Percentiles rank a stretch among this genome's conserved stretches.
These are phyloP conservation scores for Discostella stelligera DNA, from an alignment of 352 stramenopile genomes.

Conservation along the genomic window DNA sequence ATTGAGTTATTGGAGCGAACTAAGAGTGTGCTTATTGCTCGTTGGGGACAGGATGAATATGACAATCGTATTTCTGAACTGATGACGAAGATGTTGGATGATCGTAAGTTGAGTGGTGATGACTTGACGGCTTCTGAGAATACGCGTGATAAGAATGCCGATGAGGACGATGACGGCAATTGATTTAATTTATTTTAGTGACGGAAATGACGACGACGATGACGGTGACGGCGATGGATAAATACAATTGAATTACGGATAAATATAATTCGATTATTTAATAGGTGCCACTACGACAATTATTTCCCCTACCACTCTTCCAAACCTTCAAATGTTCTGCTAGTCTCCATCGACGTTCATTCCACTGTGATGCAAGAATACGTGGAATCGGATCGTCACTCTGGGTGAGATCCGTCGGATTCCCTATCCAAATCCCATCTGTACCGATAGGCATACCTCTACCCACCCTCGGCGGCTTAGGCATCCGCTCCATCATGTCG, in stretches of 20 bases:
- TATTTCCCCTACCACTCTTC: neutral
- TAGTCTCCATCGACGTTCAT: neutral
- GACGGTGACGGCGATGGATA: neutral
- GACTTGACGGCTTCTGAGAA: too few relatives aligned
- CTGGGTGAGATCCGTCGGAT: conserved; percentile 1
- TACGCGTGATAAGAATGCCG: too few relatives aligned
- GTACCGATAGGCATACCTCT: neutral
- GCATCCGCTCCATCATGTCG: neutral
- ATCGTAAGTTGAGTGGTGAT: too few relatives aligned
- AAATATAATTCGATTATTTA: too few relatives aligned
- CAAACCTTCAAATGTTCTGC: neutral
- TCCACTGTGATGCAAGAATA: conserved; percentile 3
- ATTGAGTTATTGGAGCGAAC: too few relatives aligned
- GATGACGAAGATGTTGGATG: too few relatives aligned
- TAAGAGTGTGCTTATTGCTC: too few relatives aligned
- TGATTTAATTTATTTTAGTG: too few relatives aligned
- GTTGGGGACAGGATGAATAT: too few relatives aligned
- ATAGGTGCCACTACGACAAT: neutral
- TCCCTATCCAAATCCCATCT: neutral
- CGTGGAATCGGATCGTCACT: conserved; percentile 3
- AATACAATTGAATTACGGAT: neutral
- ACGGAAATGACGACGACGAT: too few relatives aligned
- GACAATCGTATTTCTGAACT: too few relatives aligned
- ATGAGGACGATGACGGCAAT: too few relatives aligned
- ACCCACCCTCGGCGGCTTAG: neutral